Evolutionary conservation across 805 yeast genomes (phyloP), one percentile per base, ranked within the genome.

Genomic region (Jamesozyma piceae): DNA sequence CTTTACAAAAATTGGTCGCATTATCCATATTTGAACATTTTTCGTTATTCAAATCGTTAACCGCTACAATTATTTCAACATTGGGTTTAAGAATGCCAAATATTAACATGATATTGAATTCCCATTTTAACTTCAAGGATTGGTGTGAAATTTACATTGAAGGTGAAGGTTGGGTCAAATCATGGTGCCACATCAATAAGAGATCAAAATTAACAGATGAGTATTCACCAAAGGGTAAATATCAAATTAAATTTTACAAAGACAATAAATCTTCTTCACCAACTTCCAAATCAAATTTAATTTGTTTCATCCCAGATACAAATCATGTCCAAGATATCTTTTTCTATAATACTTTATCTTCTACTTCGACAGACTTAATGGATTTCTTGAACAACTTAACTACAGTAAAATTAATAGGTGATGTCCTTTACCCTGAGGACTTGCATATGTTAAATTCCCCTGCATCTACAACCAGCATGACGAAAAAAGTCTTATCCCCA

Each of bases 101-200:
- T 44, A 60, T 61, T 34, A 52, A 53, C 38, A 36, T 58, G 14
- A 48, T 61, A 3, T 39, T 61, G 32, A 49, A 54, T 39, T 52
- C 60, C 4, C 49, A 53, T 22, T 57, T 44, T 32, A 57, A 52
- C 43, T 61, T 53, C 43, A 58, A 60, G 42, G 65, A 61, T 45
- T 61, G 65, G 65, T 61, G 65, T 42, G 59, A 57, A 43, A 49
- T 61, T 14, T 53, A 56, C 33, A 35, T 55, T 8, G 53, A 51
- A 36, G 62, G 53, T 3, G 50, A 52, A 39, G 58, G 58, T 24
- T 61, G 63, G 62, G 52, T 55, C 6, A 61, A 57, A 47, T 50
- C 57, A 13, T 61, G 63, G 63, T 57, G 62, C 38, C 62, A 58
- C 34, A 56, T 61, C 20, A 61, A 58, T 37, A 53, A 52, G 29